Conservation (phyloP, 2,329 filamentous ascomycete genomes). For the Aspergillus pseudoglaucus region DNA sequence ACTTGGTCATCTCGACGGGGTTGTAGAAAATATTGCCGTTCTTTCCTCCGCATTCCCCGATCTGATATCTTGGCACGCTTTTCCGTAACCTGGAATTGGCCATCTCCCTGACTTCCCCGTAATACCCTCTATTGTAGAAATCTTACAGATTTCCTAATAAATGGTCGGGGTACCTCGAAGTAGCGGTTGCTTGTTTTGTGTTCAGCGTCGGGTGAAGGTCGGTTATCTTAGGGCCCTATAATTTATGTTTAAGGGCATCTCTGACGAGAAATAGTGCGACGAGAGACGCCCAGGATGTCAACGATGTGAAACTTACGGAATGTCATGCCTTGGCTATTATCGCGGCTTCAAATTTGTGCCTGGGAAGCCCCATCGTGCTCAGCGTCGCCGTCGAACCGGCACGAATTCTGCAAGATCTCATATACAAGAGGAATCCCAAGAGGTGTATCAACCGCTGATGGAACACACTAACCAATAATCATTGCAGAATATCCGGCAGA, state of each 20-base stretch:
- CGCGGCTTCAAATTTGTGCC: constrained; percentile 28
- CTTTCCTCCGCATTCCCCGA: not conserved
- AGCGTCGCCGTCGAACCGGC: constrained; percentile 4
- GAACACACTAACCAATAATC: not conserved
- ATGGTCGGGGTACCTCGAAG: not conserved
- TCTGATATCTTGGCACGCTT: not conserved
- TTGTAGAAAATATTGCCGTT: not conserved
- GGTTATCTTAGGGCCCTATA: not conserved
- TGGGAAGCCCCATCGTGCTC: constrained; percentile 22
- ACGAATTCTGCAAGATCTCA: too few species aligned
- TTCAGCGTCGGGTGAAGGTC: not conserved
- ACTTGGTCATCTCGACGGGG: not conserved
- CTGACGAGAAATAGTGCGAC: constrained; percentile 24
- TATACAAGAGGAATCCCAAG: too few species aligned
- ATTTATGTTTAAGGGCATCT: not conserved
- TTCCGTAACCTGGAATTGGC: too few species aligned
- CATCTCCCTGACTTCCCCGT: too few species aligned
- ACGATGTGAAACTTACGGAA: constrained; percentile 28
- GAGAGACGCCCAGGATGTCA: constrained; percentile 25
- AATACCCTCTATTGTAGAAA: too few species aligned
- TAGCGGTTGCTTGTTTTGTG: not conserved
- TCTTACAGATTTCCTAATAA: not conserved
- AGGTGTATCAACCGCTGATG: too few species aligned
- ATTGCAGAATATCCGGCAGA: constrained; percentile 17
- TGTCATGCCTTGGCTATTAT: constrained; percentile 28